Conservation (phyloP, 75 land plant genomes). For the Chamaecyparis obtusa region DNA sequence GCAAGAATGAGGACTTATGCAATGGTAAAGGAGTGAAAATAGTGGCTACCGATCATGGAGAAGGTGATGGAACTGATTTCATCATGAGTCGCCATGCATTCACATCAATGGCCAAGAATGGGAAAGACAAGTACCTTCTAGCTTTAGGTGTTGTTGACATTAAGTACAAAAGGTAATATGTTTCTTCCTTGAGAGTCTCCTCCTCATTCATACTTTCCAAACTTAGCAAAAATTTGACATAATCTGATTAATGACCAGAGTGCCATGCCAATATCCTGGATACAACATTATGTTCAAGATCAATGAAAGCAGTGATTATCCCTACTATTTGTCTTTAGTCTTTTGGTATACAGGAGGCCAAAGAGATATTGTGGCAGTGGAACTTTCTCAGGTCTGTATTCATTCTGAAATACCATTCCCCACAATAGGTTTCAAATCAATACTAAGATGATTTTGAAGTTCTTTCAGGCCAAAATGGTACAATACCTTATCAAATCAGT, state of each 20-base stretch:
- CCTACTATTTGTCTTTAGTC: slow-evolving; percentile 39
- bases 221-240: not conserved
- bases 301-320: slow-evolving; percentile 38
- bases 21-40: slow-evolving; percentile 33
- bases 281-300: slow-evolving; percentile 34
- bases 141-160: slow-evolving; percentile 55
- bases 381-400: slow-evolving; percentile 36
- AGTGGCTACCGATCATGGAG: slow-evolving; percentile 52
- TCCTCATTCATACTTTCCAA: not conserved
- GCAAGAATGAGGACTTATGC: slow-evolving; percentile 27
- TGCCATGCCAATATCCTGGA: slow-evolving; percentile 31
- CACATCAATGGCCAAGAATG: slow-evolving; percentile 28
- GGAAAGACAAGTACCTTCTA: slow-evolving; percentile 21
- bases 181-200: not conserved
- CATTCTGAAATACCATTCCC: too few relatives aligned
- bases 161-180: slow-evolving; percentile 24
- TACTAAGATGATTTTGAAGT: not conserved
- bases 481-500: too few relatives aligned
- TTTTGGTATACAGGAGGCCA: slow-evolving; percentile 30
- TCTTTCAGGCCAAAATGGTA: not conserved
- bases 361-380: slow-evolving; percentile 25
- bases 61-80: slow-evolving; percentile 47
- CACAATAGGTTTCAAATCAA: not conserved
- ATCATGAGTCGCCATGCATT: slow-evolving; percentile 40
- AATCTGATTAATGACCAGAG: slow-evolving; percentile 11